Base-by-base conservation (phyloP, 352 stramenopile genomes). In the Pythium sukuiense region DNA sequence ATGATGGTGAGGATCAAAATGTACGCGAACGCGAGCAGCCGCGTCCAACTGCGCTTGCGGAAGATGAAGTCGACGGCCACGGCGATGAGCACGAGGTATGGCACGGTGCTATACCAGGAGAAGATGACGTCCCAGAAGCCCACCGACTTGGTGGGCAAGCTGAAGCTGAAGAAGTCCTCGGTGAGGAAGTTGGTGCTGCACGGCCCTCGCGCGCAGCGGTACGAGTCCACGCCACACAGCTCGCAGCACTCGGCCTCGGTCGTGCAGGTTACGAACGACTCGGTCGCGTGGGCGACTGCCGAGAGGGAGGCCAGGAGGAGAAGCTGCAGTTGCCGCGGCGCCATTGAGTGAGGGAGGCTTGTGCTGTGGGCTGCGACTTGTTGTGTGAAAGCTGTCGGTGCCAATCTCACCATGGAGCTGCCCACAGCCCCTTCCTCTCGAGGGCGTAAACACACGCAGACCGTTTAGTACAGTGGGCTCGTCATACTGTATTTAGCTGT, bases 151-250 rank as follows among this genome's bases (percentile, higher is more conserved):
- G 59, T 63, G 29, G 80, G 80, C 33, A 67, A 43, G 55, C 76
- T 86, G 67, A 83, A 76, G 71, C 73, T 83, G 74, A 88, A 88
- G 66, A 85, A 76, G 13, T 60, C 65, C 35, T 76, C 78, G 11
- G 74, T 74, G 32, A 86, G 5, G 50, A 74, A 49, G 58, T 61
- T 77, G 55, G 70, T 73, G 67, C 73, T 85, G 76, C 80, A 88
- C 32, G 80, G 77, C 0, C 80, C 80, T 16, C 80, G 77, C 9
- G 71, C 66, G 37, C 80, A 88, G 58, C 80, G 80, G 32, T 75
- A 65, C 61, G 77, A 86, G 56, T 75, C 70, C 26, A 61, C 67
- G 2, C 80, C 77, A 27, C 80, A 88, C 9, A 80, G 62, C 24
- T 66, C 66, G 58, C 80, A 88, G 73, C 80, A 88, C 13, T 83